Evolutionary conservation across 208 protist genomes (phyloP).

Genomic region (Leishmania turanica): DNA sequence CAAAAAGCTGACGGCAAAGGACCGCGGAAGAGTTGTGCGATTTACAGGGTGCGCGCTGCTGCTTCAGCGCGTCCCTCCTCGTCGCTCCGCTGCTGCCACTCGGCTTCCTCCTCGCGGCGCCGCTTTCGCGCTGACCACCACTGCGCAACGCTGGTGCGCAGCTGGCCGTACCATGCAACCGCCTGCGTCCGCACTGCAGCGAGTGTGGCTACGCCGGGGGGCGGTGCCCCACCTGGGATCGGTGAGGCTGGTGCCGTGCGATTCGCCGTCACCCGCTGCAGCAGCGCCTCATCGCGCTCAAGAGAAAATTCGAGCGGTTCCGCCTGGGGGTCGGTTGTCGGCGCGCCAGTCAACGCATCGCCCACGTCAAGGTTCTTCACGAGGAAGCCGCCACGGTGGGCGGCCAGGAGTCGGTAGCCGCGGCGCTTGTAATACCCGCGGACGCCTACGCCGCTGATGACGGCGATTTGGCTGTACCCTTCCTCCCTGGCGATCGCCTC

Average conservation of each 20-base stretch:
- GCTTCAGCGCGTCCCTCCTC: not conserved
- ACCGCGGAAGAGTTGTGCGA: not conserved
- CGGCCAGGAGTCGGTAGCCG: slow-evolving; percentile 86
- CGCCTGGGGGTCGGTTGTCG: not conserved
- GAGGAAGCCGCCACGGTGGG: slow-evolving; percentile 62
- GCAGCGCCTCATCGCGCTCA: slow-evolving; percentile 14
- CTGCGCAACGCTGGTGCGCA: slow-evolving; percentile 9
- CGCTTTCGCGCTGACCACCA: slow-evolving; percentile 32
- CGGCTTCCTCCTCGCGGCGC: slow-evolving; percentile 6
- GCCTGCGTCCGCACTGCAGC: slow-evolving; percentile 9
- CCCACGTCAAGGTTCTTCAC: slow-evolving; percentile 48
- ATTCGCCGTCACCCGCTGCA: not conserved
- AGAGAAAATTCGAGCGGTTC: slow-evolving; percentile 8
- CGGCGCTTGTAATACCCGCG: slow-evolving; percentile 97
- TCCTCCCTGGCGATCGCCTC: slow-evolving; percentile 94
- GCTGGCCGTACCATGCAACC: not conserved
- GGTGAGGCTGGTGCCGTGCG: not conserved
- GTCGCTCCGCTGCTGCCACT: not conserved
- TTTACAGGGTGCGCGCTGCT: not conserved
- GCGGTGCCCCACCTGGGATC: no score
- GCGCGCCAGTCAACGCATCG: not conserved
- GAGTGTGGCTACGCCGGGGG: not conserved
- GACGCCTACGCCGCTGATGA: slow-evolving; percentile 98
- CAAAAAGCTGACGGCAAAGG: not conserved
- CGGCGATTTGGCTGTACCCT: slow-evolving; percentile 92